Evolutionary conservation across 495 filamentous ascomycete genomes (phyloP), one percentile per base, ranked within the genome.

Genomic region (Daldinia vernicosa): DNA sequence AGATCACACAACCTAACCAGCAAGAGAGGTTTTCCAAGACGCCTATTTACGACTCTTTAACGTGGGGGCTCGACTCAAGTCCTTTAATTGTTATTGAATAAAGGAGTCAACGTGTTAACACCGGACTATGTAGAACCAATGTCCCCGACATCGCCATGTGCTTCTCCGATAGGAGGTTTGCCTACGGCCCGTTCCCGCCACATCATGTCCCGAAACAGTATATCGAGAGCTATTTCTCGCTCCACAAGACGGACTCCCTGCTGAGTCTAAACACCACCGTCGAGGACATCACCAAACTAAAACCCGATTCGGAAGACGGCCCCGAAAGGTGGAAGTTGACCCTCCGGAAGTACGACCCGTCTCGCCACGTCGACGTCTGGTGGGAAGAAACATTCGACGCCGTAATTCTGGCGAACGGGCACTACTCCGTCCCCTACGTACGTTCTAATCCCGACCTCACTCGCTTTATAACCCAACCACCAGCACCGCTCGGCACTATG

Each of bases 391-490:
- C 51, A 3, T 86, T 85, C 66, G 83, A 86, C 54, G 83, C 83
- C 3, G 81, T 86, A 1, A 67, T 86, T 11, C 33, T 86, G 17
- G 84, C 82, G 2, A 85, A 82, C 47, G 83, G 84, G 0, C 84
- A 86, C 61, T 86, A 86, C 63, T 83, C 81, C 12, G 79, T 86
- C 9, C 84, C 84, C 15, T 83, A 75, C 63, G 81, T 84, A 79
- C 9, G 80, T 69, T 11, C n/a, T 19, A 67, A n/a, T n/a, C n/a
- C n/a, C n/a, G n/a, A n/a, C n/a, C n/a, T n/a, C n/a, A n/a, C n/a
- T n/a, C n/a, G n/a, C n/a, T n/a, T n/a, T n/a, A n/a, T n/a, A n/a
- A n/a, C n/a, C n/a, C n/a, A n/a, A n/a, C n/a, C n/a, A n/a, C n/a
- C n/a, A n/a, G n/a, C n/a, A n/a, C n/a, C n/a, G n/a, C n/a, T n/a